A percentile compares a stretch with the other conserved stretches of the same genome.
phyloP scores from a whole-genome alignment of 352 stramenopile species.

The Pythium dissotocum region DNA sequence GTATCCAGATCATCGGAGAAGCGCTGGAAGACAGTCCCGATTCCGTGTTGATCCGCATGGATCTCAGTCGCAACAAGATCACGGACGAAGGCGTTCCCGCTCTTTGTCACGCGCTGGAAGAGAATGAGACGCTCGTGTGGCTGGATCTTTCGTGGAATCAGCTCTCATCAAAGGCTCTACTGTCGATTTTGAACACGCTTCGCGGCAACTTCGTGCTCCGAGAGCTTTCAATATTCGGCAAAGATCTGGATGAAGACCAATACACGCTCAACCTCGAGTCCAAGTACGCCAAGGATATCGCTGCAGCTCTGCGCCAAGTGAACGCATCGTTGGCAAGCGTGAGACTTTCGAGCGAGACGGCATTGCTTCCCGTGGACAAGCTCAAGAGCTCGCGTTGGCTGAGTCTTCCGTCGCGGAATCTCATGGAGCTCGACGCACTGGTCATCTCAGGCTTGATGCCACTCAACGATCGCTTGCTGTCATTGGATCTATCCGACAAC shows the following conservation, averaged over 20 bases:
- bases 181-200: conserved; percentile 42
- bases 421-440: conserved; percentile 65
- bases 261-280: conserved; percentile 60
- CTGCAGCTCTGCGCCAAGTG: conserved; percentile 43
- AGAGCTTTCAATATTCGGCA: conserved; percentile 47
- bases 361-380: conserved; percentile 59
- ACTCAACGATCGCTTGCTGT: conserved; percentile 53
- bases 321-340: conserved; percentile 53
- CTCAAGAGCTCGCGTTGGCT: conserved; percentile 69
- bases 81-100: conserved; percentile 38
- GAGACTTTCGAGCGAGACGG: conserved; percentile 42
- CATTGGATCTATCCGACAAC: conserved; percentile 70
- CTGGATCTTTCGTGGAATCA: conserved; percentile 74
- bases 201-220: conserved; percentile 64
- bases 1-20: conserved; percentile 50
- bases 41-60: conserved; percentile 53
- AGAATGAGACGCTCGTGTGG: conserved; percentile 73
- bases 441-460: conserved; percentile 61
- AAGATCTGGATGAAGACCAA: conserved; percentile 50
- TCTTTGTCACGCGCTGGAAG: conserved; percentile 46
- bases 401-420: conserved; percentile 29
- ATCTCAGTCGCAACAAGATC: conserved; percentile 64
- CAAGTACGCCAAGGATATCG: conserved; percentile 50
- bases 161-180: conserved; percentile 42
- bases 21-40: conserved; percentile 64